Evolutionary conservation across 805 yeast species (phyloP), one percentile per base, ranked within the genome.

Genomic region (Barnettozyma vustinii): DNA sequence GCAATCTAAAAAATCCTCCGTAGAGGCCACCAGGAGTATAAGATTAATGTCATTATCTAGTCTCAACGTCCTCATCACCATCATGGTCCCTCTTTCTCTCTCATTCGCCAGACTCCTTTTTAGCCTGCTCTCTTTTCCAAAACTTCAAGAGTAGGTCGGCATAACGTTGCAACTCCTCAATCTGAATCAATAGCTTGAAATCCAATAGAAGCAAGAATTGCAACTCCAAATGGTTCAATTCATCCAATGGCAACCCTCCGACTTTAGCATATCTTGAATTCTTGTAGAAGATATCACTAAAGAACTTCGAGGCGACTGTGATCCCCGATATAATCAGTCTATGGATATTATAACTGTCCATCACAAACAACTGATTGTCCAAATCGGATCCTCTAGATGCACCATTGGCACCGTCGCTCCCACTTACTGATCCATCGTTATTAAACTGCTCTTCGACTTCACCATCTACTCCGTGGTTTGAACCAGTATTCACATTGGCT

Each of bases 311-410:
- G 25, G 96, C 88, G 23, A 94, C 97, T 0, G 99, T 92, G 52
- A 94, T 84, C 5, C 97, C 98, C 12, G 96, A 86, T 43, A 94
- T 92, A 45, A 94, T 87, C 55, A 94, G 74, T 53, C 99, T 76
- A 68, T 94, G 99, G 53, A 94, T 90, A 65, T 94, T 94, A 68
- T 86, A 92, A 50, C 96, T 85, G 67, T 94, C 98, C 91, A 94
- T 88, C 9, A 92, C 96, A 65, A 94, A 91, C 51, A 88, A 68
- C 64, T 86, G 92, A 45, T 72, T 76, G 45, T 64, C 64, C 45
- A 59, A 52, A 20, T 51, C 54, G 36, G 48, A 30, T 43, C 35
- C 35, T 18, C 8, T 18, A 20, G 27, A n/a, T 39, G 23, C 16
- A 30, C 6, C 33, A 7, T 2, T 3, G 12, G 16, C 33, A 13